These are phyloP conservation scores for Euptelea pleiosperma DNA, from an alignment of 164 flowering plant species.

Conservation along the genomic window DNA sequence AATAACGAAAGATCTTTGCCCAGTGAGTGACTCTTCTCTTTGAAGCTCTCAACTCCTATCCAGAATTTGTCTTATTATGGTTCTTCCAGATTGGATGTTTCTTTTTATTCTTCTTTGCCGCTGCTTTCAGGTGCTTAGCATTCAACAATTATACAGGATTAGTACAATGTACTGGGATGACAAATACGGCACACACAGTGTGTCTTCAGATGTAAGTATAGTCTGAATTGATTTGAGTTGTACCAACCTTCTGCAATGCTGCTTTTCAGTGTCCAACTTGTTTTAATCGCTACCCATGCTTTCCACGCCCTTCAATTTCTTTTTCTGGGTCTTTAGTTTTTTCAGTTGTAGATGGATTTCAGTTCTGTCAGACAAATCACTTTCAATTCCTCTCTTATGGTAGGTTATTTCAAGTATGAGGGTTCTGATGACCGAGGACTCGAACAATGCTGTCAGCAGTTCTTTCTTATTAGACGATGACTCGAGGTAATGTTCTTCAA, in stretches of 20 bases:
- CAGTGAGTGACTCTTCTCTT: slow-evolving; percentile 46
- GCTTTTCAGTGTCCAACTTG: not conserved
- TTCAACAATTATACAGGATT: slow-evolving; percentile 89
- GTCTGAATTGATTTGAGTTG: not conserved
- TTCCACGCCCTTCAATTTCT: not conserved
- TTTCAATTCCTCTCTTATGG: slow-evolving; percentile 3
- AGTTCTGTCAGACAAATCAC: not conserved
- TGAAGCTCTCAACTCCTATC: not conserved
- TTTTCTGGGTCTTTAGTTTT: not conserved
- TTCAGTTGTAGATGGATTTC: not conserved
- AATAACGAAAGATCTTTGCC: slow-evolving; percentile 89
- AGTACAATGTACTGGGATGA: slow-evolving; percentile 99
- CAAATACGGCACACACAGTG: slow-evolving; percentile 97
- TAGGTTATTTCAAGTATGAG: slow-evolving; percentile 96
- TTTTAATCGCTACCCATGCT: not conserved
- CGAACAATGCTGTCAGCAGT: slow-evolving; percentile 83
- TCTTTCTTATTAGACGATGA: slow-evolving; percentile 91
- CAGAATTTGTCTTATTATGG: not conserved
- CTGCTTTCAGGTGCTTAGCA: slow-evolving; percentile 80
- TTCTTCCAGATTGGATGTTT: slow-evolving; percentile 5
- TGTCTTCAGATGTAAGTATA: slow-evolving; percentile 80
- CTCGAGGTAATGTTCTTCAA: slow-evolving; percentile 60
- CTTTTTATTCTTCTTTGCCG: slow-evolving; percentile 3
- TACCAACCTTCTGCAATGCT: not conserved
- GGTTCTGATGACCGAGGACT: slow-evolving; percentile 87